Conservation (phyloP, 1,284 basidiomycete species). For the Retiboletus flavoniger region DNA sequence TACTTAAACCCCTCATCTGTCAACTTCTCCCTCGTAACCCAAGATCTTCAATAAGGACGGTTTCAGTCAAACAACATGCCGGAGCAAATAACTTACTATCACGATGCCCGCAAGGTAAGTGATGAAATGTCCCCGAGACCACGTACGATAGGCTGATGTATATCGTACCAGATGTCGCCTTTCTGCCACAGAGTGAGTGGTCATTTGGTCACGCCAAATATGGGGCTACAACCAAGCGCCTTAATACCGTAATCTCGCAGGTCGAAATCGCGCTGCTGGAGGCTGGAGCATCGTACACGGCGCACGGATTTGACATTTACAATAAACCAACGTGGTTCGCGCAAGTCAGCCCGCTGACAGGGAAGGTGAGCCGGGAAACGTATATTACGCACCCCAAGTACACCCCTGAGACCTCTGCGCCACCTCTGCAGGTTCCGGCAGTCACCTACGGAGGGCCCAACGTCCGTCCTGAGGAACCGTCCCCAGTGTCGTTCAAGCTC, state of each 20-base stretch:
- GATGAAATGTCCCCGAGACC: too few relatives aligned
- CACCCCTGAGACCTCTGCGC: neutral
- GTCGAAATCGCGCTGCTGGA: constrained; percentile 21
- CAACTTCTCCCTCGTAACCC: neutral
- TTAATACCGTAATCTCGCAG: constrained; percentile 1
- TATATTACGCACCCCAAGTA: too few relatives aligned
- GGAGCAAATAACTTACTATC: constrained; percentile 6
- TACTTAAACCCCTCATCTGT: neutral
- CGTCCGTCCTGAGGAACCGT: constrained; percentile 47
- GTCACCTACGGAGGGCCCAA: constrained; percentile 60
- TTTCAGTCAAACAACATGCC: neutral
- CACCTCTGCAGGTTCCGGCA: constrained; percentile 45
- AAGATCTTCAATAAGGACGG: neutral
- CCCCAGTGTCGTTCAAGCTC: constrained; percentile 58
- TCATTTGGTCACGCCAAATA: too few relatives aligned
- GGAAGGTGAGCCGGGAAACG: constrained; percentile 10
- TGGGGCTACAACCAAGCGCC: too few relatives aligned
- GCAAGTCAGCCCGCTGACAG: constrained; percentile 10
- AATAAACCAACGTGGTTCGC: constrained; percentile 19
- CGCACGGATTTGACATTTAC: constrained; percentile 4
- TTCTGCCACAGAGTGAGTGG: neutral
- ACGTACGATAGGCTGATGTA: neutral
- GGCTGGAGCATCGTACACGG: constrained; percentile 10
- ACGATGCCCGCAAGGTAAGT: neutral
- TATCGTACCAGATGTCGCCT: neutral